These are phyloP conservation scores for Phylloporus sp. DNA, from an alignment of 768 basidiomycete species.

Conservation along the genomic window DNA sequence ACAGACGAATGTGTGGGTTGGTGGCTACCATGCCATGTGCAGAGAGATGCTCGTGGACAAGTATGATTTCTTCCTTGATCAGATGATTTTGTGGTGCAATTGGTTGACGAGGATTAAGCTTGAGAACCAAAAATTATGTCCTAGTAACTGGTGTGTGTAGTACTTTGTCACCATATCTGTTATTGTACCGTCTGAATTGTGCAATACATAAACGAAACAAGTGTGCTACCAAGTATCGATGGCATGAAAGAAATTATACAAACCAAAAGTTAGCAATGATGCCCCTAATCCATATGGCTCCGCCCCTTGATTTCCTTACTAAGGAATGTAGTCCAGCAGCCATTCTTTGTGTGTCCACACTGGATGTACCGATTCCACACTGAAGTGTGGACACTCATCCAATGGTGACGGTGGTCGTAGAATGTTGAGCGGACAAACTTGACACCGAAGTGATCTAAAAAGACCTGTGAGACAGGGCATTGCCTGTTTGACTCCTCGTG, in stretches of 20 bases:
- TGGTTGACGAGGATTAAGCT: not conserved
- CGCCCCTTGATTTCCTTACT: no score
- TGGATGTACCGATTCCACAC: no score
- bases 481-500: not conserved
- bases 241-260: no score
- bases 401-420: not conserved
- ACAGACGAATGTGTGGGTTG: not conserved
- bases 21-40: not conserved
- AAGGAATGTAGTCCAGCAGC: no score
- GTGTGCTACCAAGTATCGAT: no score
- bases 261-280: no score
- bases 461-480: not conserved
- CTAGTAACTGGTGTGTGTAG: constrained; percentile 5
- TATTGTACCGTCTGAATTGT: no score
- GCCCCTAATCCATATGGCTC: no score
- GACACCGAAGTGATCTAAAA: not conserved
- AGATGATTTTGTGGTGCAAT: not conserved
- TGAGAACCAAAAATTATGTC: not conserved
- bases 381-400: not conserved
- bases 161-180: no score
- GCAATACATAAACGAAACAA: no score
- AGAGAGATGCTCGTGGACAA: constrained; percentile 4
- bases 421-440: not conserved
- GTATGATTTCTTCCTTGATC: not conserved
- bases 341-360: no score